Evolutionary conservation across 352 stramenopile species (phyloP).

Genomic region (Pythium inflatum): DNA sequence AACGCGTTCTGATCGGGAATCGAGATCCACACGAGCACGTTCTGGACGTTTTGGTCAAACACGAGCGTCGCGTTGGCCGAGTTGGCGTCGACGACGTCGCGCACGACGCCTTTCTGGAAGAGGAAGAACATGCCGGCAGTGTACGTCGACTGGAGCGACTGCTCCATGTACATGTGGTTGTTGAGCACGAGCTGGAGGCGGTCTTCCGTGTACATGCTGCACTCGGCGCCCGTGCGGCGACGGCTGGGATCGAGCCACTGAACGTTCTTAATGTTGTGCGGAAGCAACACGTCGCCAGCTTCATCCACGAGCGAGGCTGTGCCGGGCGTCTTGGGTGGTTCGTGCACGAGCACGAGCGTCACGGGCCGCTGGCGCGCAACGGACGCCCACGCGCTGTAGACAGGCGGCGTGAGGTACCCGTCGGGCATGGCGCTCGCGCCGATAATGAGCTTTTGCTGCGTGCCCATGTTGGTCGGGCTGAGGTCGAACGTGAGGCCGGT

Average conservation of each 20-base stretch:
- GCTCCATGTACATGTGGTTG: constrained; percentile 27
- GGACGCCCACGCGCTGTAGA: neutral
- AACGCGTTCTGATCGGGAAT: neutral
- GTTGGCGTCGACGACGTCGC: neutral
- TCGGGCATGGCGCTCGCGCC: neutral
- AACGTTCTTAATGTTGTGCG: constrained; percentile 3
- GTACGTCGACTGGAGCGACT: constrained; percentile 16
- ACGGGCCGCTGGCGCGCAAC: neutral
- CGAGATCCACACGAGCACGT: neutral
- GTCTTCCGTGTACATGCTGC: constrained; percentile 9
- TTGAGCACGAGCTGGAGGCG: constrained; percentile 14
- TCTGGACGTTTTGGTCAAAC: constrained; percentile 4
- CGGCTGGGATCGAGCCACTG: neutral
- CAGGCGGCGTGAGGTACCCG: neutral
- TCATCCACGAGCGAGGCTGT: neutral
- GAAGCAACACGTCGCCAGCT: constrained; percentile 3
- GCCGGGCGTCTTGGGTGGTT: constrained; percentile 7
- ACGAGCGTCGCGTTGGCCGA: neutral
- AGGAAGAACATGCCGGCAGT: constrained; percentile 24
- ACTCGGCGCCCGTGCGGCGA: neutral
- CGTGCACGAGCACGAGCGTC: constrained; percentile 9
- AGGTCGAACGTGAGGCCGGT: neutral
- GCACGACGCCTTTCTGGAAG: constrained; percentile 7
- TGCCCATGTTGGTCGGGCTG: neutral
- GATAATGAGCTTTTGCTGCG: neutral